Evolutionary conservation across 352 stramenopile genomes (phyloP).

Genomic region (Globisporangium uncinulatum): DNA sequence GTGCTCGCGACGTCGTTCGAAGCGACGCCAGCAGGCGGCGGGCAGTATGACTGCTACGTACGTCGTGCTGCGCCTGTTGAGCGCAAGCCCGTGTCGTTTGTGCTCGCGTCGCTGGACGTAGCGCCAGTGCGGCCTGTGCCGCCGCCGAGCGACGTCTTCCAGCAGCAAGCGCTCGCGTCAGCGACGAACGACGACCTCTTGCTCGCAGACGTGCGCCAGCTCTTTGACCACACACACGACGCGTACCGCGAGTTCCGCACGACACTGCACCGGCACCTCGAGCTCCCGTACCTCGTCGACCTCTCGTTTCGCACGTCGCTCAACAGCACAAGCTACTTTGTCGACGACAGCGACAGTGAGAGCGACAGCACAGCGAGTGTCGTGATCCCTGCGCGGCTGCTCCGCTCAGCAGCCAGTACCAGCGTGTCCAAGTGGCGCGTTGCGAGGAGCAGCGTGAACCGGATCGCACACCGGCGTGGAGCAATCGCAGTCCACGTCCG

Average conservation of each 20-base stretch:
- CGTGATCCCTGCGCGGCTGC: conserved; percentile 29
- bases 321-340: conserved; percentile 54
- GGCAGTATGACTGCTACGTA: conserved; percentile 58
- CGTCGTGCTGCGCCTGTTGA: conserved; percentile 54
- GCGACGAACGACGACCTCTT: conserved; percentile 48
- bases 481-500: conserved; percentile 42
- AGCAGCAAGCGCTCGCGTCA: conserved; percentile 42
- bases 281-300: conserved; percentile 60
- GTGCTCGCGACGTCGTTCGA: conserved; percentile 63
- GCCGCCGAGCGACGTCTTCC: conserved; percentile 55
- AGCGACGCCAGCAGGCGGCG: conserved; percentile 13
- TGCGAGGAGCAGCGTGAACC: conserved; percentile 26
- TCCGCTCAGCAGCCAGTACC: conserved; percentile 12
- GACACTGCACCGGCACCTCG: conserved; percentile 49
- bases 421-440: conserved; percentile 39
- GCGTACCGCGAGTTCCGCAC: conserved; percentile 51
- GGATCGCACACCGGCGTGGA: conserved; percentile 36
- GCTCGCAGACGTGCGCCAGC: conserved; percentile 51
- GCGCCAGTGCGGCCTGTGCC: conserved; percentile 38
- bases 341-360: conserved; percentile 32
- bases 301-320: conserved; percentile 62
- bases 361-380: conserved; percentile 28
- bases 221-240: conserved; percentile 66
- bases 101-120: conserved; percentile 50
- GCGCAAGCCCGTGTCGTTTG: conserved; percentile 62